phyloP scores from a whole-genome alignment of 768 basidiomycete species.

The Rhodotorula graminis region DNA sequence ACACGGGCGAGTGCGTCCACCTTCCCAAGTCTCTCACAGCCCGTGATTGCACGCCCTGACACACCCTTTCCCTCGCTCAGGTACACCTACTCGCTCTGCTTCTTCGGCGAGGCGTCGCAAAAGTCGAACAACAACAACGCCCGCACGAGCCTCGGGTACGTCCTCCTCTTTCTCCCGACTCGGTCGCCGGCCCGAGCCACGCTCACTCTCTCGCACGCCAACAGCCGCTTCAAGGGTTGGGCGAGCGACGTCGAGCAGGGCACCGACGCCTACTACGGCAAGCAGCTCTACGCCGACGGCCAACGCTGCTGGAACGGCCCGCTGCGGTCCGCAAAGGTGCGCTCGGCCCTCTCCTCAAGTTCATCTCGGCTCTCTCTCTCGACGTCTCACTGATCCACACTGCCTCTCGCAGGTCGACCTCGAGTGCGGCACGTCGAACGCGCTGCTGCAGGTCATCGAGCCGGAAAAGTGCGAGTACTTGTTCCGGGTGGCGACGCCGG shows the following conservation, averaged over 20 bases:
- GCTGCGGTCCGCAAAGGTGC: constrained; percentile 71
- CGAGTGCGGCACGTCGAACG: constrained; percentile 80
- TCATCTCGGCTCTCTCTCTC: background rate
- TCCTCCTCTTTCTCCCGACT: constrained; percentile 14
- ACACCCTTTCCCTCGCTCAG: constrained; percentile 48
- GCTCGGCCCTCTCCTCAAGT: constrained; percentile 31
- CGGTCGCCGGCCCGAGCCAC: background rate
- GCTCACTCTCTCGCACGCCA: background rate
- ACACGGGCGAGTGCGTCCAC: constrained; percentile 77
- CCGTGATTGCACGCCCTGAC: no score
- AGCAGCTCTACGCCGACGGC: constrained; percentile 76
- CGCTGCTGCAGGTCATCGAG: constrained; percentile 69
- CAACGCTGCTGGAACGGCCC: constrained; percentile 75
- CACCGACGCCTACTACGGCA: constrained; percentile 63
- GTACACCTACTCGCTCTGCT: constrained; percentile 89
- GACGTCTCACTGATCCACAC: constrained; percentile 6
- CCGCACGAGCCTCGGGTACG: constrained; percentile 76
- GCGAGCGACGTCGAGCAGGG: constrained; percentile 62
- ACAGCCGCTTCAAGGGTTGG: constrained; percentile 70
- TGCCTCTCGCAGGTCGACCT: constrained; percentile 60
- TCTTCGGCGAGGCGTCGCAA: constrained; percentile 82
- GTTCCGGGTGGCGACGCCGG: constrained; percentile 41
- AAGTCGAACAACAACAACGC: constrained; percentile 75
- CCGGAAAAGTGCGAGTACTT: constrained; percentile 72
- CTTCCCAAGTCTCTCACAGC: no score